Percentiles rank a stretch among this genome's conserved stretches.
These are phyloP conservation scores for Globisporangium barbulae DNA, from an alignment of 352 stramenopile species.

Conservation along the genomic window DNA sequence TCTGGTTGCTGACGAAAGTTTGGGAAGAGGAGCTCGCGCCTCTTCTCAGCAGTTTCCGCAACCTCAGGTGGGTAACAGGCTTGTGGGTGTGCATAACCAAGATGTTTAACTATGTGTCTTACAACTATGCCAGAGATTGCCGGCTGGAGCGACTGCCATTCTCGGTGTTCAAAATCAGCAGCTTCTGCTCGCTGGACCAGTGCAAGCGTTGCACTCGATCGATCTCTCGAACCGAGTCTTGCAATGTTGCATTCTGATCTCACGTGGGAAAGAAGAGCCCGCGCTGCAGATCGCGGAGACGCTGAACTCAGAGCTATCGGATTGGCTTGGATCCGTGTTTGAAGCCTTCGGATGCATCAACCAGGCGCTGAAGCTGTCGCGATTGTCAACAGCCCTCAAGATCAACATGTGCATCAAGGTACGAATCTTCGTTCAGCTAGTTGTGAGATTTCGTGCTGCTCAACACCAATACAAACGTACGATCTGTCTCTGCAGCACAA, in stretches of 20 bases:
- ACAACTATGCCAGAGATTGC: constrained; percentile 28
- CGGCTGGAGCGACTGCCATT: constrained; percentile 40
- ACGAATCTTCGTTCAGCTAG: not conserved
- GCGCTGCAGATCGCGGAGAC: constrained; percentile 41
- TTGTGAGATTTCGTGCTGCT: not conserved
- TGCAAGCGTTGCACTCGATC: constrained; percentile 48
- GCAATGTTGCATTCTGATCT: constrained; percentile 65
- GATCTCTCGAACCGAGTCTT: constrained; percentile 62
- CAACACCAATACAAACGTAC: not conserved
- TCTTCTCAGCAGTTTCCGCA: constrained; percentile 41
- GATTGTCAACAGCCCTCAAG: constrained; percentile 37
- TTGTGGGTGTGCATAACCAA: not conserved
- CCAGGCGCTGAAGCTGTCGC: constrained; percentile 34
- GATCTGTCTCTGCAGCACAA: constrained; percentile 27
- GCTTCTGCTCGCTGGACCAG: constrained; percentile 43
- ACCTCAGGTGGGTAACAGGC: constrained; percentile 27
- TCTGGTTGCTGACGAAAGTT: constrained; percentile 10
- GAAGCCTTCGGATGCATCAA: constrained; percentile 59
- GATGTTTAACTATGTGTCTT: not conserved
- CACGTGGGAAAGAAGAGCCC: constrained; percentile 38
- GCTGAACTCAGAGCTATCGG: constrained; percentile 30
- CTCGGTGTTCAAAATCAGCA: constrained; percentile 45
- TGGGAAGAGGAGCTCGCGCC: constrained; percentile 12
- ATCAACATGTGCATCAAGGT: constrained; percentile 74
- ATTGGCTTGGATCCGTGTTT: constrained; percentile 61